Conservation (phyloP, 179 eudicot genomes). For the Spinacia oleracea region DNA sequence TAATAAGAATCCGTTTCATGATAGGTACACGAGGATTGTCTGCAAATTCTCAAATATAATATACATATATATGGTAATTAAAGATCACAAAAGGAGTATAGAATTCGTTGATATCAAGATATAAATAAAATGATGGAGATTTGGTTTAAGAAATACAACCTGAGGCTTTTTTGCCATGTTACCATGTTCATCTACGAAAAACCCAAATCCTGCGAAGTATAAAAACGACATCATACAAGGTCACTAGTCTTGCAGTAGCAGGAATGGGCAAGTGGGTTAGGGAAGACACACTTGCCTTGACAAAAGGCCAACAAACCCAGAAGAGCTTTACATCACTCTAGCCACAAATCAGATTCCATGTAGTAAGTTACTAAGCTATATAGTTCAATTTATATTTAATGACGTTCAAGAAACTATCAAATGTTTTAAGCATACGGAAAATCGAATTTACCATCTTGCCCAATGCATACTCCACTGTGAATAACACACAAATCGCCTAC, state of each 20-base stretch:
- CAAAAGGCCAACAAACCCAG: background rate
- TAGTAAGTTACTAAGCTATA: background rate
- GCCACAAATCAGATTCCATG: background rate
- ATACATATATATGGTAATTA: background rate
- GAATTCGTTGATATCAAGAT: background rate
- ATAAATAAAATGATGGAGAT: background rate
- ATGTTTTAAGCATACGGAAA: background rate
- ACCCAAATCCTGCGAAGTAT: conserved; percentile 71
- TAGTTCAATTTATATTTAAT: background rate
- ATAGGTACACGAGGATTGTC: background rate
- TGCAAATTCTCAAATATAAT: background rate
- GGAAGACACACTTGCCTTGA: background rate
- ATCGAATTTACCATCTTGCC: conserved; percentile 75
- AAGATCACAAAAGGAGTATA: conserved; percentile 4
- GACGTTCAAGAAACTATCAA: background rate
- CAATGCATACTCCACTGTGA: conserved; percentile 87
- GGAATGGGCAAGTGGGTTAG: background rate
- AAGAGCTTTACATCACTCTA: background rate
- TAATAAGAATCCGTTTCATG: background rate
- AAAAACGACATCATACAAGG: background rate
- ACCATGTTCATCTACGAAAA: conserved; percentile 71
- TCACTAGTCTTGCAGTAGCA: background rate
- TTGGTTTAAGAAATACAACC: conserved; percentile 34
- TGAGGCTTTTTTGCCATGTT: conserved; percentile 86
- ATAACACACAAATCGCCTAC: conserved; percentile 76